phyloP scores from a whole-genome alignment of 768 basidiomycete species.

The Auricularia cornea region DNA sequence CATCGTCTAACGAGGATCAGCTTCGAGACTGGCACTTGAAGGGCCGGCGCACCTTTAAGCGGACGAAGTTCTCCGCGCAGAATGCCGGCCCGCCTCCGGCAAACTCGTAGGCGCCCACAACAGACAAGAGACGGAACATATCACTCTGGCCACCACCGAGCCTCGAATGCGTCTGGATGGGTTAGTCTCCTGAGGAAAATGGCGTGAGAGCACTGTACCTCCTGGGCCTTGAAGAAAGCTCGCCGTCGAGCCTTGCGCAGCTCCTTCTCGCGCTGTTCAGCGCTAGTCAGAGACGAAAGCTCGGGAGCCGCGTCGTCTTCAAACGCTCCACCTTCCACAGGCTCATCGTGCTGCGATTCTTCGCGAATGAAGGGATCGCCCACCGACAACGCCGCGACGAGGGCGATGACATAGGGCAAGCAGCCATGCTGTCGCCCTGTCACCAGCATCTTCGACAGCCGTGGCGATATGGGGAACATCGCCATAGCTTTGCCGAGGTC shows the following conservation, averaged over 20 bases:
- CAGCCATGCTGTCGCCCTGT: slow-evolving; percentile 80
- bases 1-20: slow-evolving; percentile 62
- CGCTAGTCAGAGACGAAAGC: slow-evolving; percentile 37
- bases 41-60: slow-evolving; percentile 58
- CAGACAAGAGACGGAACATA: slow-evolving; percentile 77
- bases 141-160: slow-evolving; percentile 80
- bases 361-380: slow-evolving; percentile 94
- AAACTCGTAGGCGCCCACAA: slow-evolving; percentile 95
- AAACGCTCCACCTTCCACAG: slow-evolving; percentile 25
- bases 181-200: background rate
- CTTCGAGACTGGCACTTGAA: background rate
- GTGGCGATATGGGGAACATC: slow-evolving; percentile 85
- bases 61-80: slow-evolving; percentile 83
- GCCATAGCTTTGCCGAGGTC: slow-evolving; percentile 89
- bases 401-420: slow-evolving; percentile 81
- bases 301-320: slow-evolving; percentile 14
- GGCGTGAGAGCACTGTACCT: slow-evolving; percentile 37
- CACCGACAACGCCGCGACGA: slow-evolving; percentile 86
- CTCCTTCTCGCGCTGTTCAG: slow-evolving; percentile 46
- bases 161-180: slow-evolving; percentile 57
- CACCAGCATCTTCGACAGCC: slow-evolving; percentile 94
- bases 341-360: slow-evolving; percentile 36
- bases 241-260: slow-evolving; percentile 52
- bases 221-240: slow-evolving; percentile 75
- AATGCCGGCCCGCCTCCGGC: slow-evolving; percentile 73